These are phyloP conservation scores for Citrus cavaleriei DNA, from an alignment of 345 rosid genomes.

Conservation along the genomic window DNA sequence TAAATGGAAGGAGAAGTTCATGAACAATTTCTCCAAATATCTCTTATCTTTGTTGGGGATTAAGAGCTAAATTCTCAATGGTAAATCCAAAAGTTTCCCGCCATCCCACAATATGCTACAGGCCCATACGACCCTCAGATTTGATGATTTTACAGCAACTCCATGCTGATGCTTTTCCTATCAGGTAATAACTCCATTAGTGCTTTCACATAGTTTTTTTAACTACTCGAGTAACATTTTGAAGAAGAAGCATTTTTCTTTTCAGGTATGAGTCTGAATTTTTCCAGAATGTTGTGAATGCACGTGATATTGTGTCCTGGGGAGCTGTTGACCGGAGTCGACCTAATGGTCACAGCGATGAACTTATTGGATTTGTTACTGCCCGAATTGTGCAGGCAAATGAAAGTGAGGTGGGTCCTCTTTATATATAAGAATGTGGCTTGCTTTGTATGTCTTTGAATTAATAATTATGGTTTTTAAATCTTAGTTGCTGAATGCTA, in stretches of 20 bases:
- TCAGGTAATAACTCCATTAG: constrained; percentile 41
- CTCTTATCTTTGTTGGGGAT: constrained; percentile 43
- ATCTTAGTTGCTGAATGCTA: constrained; percentile 1
- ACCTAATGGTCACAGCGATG: constrained; percentile 62
- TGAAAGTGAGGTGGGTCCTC: constrained; percentile 78
- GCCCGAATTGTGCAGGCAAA: constrained; percentile 66
- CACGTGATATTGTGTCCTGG: constrained; percentile 80
- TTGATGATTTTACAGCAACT: constrained; percentile 65
- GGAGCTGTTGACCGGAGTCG: constrained; percentile 86
- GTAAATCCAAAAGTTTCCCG: constrained; percentile 36
- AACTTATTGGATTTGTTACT: constrained; percentile 91
- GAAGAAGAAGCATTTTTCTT: constrained; percentile 16
- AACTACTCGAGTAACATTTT: constrained; percentile 8
- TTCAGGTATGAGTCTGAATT: constrained; percentile 93
- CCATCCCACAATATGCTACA: constrained; percentile 62
- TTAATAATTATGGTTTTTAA: constrained; percentile 2
- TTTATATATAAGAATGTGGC: constrained; percentile 9
- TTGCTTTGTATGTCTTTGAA: constrained; percentile 2
- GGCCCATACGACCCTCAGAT: constrained; percentile 75
- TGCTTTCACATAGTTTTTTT: constrained; percentile 10
- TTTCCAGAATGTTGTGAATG: constrained; percentile 84
- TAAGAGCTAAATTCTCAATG: constrained; percentile 44
- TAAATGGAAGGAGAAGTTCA: constrained; percentile 43
- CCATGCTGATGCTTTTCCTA: constrained; percentile 78
- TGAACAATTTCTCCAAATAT: constrained; percentile 23